Evolutionary conservation across 768 basidiomycete genomes (phyloP).

Genomic region (Russula dissimulans): DNA sequence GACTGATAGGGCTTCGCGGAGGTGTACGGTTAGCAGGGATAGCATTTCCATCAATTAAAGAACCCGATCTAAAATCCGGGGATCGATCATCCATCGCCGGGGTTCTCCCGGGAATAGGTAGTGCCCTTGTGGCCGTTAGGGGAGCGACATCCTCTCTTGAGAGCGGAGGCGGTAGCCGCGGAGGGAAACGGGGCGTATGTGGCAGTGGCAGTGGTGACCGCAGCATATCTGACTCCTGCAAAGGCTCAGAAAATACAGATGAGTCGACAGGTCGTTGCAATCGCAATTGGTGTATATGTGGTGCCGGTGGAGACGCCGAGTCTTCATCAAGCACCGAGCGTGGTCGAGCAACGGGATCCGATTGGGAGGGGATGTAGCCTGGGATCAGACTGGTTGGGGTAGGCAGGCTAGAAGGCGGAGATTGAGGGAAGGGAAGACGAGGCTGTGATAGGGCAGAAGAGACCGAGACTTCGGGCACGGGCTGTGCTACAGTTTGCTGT

Average conservation of each 20-base stretch:
- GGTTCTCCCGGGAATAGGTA: slow-evolving; percentile 13
- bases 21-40: slow-evolving; percentile 28
- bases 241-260: slow-evolving; percentile 19
- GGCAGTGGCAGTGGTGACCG: slow-evolving; percentile 35
- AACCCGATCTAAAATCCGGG: slow-evolving; percentile 3
- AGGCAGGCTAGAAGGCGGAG: background rate
- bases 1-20: slow-evolving; percentile 55
- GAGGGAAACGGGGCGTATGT: slow-evolving; percentile 18
- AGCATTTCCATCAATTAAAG: background rate
- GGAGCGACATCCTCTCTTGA: slow-evolving; percentile 13
- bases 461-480: slow-evolving; percentile 10
- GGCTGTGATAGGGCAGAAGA: background rate
- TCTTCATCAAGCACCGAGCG: slow-evolving; percentile 19
- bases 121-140: slow-evolving; percentile 2
- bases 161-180: slow-evolving; percentile 13
- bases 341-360: slow-evolving; percentile 13
- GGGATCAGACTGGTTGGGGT: background rate
- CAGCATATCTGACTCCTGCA: slow-evolving; percentile 30
- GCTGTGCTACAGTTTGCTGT: slow-evolving; percentile 3
- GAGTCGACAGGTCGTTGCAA: slow-evolving; percentile 15
- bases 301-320: slow-evolving; percentile 2
- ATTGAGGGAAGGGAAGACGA: slow-evolving; percentile 7
- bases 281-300: slow-evolving; percentile 1
- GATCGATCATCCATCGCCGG: slow-evolving; percentile 16
- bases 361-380: slow-evolving; percentile 2